phyloP scores from a whole-genome alignment of 345 rosid species.

The Erucastrum elatum region DNA sequence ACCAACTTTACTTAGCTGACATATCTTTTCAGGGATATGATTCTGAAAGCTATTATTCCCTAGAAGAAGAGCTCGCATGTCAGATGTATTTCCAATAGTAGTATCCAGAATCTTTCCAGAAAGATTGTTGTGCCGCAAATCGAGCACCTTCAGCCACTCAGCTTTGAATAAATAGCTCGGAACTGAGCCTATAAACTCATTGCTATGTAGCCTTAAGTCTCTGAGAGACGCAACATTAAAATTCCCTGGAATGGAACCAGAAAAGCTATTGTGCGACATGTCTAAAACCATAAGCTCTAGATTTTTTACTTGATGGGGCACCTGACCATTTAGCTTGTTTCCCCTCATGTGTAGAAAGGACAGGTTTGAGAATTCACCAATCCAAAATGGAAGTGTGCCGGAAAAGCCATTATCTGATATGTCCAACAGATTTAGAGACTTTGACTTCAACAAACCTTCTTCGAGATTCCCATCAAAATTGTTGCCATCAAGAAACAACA shows the following conservation, averaged over 20 bases:
- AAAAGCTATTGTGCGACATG: neutral
- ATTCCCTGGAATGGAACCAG: neutral
- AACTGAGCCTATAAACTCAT: neutral
- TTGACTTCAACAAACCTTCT: neutral
- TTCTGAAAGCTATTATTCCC: neutral
- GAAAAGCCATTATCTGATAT: neutral
- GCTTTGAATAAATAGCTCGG: neutral
- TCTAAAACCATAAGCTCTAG: neutral
- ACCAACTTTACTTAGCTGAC: neutral
- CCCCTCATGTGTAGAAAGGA: neutral
- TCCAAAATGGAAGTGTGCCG: neutral
- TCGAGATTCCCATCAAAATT: neutral
- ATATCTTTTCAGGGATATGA: slow-evolving; percentile 1
- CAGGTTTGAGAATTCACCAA: neutral
- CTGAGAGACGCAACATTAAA: neutral
- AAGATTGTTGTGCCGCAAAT: neutral
- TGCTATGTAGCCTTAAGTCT: neutral
- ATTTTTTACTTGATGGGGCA: neutral
- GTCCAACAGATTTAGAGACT: neutral
- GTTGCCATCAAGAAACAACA: neutral
- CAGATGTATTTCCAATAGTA: neutral
- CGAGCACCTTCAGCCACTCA: neutral
- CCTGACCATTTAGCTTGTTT: neutral
- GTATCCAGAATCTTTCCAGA: neutral
- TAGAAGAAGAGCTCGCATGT: neutral